A percentile compares a stretch with the other conserved stretches of the same genome.
Evolutionary conservation across 2,329 filamentous ascomycete genomes (phyloP).

Genomic region (Xylaria sp.): DNA sequence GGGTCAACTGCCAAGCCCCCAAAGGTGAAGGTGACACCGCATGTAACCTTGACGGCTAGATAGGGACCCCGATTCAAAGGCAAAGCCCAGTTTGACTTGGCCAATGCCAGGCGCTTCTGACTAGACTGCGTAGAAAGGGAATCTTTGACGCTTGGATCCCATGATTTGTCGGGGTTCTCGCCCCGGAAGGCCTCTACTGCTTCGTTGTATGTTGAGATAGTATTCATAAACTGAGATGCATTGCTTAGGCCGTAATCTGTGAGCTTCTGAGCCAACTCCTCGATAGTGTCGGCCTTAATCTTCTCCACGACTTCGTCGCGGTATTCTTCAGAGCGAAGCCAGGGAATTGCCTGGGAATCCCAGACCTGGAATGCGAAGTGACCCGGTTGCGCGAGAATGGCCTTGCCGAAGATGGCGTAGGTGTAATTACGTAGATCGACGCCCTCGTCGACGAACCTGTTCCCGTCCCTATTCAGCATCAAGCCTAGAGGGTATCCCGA

Average conservation of each 20-base stretch:
- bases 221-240: background rate
- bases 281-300: constrained; percentile 1
- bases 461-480: constrained; percentile 1
- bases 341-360: constrained; percentile 3
- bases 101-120: background rate
- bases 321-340: constrained; percentile 5
- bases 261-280: constrained; percentile 4
- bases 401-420: constrained; percentile 6
- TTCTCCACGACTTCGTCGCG: constrained; percentile 4
- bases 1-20: constrained; percentile 1
- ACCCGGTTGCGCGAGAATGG: constrained; percentile 5
- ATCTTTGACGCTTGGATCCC: constrained; percentile 5
- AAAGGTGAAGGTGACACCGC: constrained; percentile 3
- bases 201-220: constrained; percentile 3
- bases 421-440: constrained; percentile 9
- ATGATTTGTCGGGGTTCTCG: background rate
- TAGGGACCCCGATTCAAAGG: constrained; percentile 8
- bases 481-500: constrained; percentile 1
- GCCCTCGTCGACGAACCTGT: constrained; percentile 3
- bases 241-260: background rate
- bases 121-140: constrained; percentile 1
- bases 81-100: constrained; percentile 10
- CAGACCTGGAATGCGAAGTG: constrained; percentile 9
- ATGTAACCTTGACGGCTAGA: constrained; percentile 1
- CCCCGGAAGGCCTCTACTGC: background rate